A percentile compares a stretch with the other conserved stretches of the same genome.
Evolutionary conservation across 768 basidiomycete species (phyloP).

Genomic region (Phaffia tasmanica): DNA sequence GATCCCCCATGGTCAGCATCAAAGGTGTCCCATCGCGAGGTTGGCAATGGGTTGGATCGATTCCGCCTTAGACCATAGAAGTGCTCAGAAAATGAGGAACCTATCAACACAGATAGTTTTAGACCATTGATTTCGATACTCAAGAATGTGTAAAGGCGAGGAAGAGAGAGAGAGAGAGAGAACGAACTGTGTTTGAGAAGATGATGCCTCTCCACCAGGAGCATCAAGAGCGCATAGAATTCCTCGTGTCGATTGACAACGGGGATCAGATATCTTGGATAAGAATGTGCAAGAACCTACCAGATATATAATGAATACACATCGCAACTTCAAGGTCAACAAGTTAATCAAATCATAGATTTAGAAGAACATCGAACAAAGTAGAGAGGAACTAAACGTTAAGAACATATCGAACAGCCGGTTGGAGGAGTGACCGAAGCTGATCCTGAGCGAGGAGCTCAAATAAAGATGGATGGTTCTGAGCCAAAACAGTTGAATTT

Average conservation of each 20-base stretch:
- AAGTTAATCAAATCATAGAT: background rate
- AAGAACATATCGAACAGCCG: constrained; percentile 85
- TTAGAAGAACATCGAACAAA: background rate
- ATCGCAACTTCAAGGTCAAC: background rate
- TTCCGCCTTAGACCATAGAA: constrained; percentile 87
- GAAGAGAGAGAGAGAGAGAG: background rate
- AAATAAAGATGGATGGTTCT: constrained; percentile 47
- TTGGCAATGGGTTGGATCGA: constrained; percentile 33
- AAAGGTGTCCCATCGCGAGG: constrained; percentile 7
- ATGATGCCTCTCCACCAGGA: constrained; percentile 82
- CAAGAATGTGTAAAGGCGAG: background rate
- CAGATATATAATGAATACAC: background rate
- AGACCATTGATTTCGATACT: background rate
- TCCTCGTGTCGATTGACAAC: constrained; percentile 93
- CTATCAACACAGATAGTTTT: constrained; percentile 41
- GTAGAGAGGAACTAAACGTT: constrained; percentile 48
- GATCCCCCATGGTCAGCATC: background rate
- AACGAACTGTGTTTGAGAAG: constrained; percentile 68
- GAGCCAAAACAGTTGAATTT: too few relatives aligned
- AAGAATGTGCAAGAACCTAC: constrained; percentile 85
- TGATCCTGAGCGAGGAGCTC: constrained; percentile 91
- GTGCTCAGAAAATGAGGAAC: constrained; percentile 87
- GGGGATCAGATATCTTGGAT: constrained; percentile 81
- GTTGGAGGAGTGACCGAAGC: constrained; percentile 78
- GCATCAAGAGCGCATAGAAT: constrained; percentile 79